phyloP scores from a whole-genome alignment of 2,329 filamentous ascomycete species.

The Penicillium paneum region DNA sequence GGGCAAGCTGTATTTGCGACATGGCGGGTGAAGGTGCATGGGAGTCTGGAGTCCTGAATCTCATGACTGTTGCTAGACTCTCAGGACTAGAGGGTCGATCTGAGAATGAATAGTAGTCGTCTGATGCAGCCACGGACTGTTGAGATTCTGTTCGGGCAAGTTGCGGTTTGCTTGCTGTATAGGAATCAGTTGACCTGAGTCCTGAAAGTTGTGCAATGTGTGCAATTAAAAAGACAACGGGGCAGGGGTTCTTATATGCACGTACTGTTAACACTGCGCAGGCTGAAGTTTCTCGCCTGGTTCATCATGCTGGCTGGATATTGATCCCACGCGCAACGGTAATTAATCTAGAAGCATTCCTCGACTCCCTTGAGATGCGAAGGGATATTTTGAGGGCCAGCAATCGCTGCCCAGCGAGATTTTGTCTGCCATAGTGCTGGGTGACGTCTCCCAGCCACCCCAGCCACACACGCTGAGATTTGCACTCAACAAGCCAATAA shows the following conservation, averaged over 20 bases:
- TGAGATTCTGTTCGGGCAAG: constrained; percentile 43
- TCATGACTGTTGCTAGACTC: constrained; percentile 39
- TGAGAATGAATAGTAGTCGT: constrained; percentile 50
- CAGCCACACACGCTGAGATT: constrained; percentile 20
- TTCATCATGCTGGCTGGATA: constrained; percentile 20
- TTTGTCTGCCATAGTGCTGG: constrained; percentile 22
- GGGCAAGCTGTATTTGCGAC: constrained; percentile 12
- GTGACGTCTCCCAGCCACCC: constrained; percentile 24
- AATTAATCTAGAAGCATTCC: constrained; percentile 25
- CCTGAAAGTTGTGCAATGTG: background rate
- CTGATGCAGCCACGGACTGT: constrained; percentile 49
- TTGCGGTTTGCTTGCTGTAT: constrained; percentile 45
- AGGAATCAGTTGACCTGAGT: constrained; percentile 11
- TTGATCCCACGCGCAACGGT: constrained; percentile 15
- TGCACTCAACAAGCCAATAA: constrained; percentile 17
- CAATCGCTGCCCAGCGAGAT: constrained; percentile 15
- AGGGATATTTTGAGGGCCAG: constrained; percentile 8
- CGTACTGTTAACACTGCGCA: constrained; percentile 25
- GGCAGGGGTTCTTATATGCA: constrained; percentile 10
- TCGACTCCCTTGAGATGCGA: constrained; percentile 12
- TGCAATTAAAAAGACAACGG: constrained; percentile 4
- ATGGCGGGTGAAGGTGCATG: constrained; percentile 31
- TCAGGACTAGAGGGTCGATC: constrained; percentile 40
- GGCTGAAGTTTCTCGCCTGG: constrained; percentile 20
- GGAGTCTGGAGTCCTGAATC: constrained; percentile 47